phyloP scores from a whole-genome alignment of 768 basidiomycete genomes.

The Daedaleopsis nitida region DNA sequence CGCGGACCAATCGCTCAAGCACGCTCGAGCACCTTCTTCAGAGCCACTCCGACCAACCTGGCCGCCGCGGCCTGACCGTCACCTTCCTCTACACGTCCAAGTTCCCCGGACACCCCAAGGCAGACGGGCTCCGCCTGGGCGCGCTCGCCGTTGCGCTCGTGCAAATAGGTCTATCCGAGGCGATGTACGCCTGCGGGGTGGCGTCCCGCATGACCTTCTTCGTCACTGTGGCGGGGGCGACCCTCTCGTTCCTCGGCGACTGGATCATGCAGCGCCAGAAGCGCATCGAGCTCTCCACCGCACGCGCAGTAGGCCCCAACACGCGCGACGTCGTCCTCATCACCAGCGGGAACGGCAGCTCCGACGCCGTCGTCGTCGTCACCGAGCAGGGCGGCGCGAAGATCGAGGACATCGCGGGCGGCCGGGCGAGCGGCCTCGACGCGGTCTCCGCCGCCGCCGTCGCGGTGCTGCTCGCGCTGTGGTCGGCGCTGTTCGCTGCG shows the following conservation, averaged over 20 bases:
- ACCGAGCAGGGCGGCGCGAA: slow-evolving; percentile 27
- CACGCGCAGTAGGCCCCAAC: slow-evolving; percentile 12
- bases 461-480: slow-evolving; percentile 20
- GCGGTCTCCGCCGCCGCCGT: slow-evolving; percentile 1
- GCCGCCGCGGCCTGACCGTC: slow-evolving; percentile 15
- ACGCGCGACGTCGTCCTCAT: slow-evolving; percentile 29
- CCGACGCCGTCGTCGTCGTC: slow-evolving; percentile 31
- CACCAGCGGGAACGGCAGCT: slow-evolving; percentile 33
- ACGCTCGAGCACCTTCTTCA: slow-evolving; percentile 30
- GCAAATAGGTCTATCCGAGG: slow-evolving; percentile 28
- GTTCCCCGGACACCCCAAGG: slow-evolving; percentile 17
- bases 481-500: slow-evolving; percentile 25
- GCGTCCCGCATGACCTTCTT: slow-evolving; percentile 26
- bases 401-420: slow-evolving; percentile 33
- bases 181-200: slow-evolving; percentile 17
- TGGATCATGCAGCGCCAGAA: slow-evolving; percentile 28
- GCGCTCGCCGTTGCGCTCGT: slow-evolving; percentile 22
- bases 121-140: slow-evolving; percentile 28
- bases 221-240: slow-evolving; percentile 27
- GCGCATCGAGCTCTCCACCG: slow-evolving; percentile 28
- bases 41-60: slow-evolving; percentile 20
- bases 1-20: slow-evolving; percentile 28
- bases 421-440: slow-evolving; percentile 11
- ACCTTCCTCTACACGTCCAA: slow-evolving; percentile 20
- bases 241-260: slow-evolving; percentile 22